A percentile compares a stretch with the other conserved stretches of the same genome.
Evolutionary conservation across 2,329 filamentous ascomycete genomes (phyloP).

Genomic region (Pestalotiopsis sp.): DNA sequence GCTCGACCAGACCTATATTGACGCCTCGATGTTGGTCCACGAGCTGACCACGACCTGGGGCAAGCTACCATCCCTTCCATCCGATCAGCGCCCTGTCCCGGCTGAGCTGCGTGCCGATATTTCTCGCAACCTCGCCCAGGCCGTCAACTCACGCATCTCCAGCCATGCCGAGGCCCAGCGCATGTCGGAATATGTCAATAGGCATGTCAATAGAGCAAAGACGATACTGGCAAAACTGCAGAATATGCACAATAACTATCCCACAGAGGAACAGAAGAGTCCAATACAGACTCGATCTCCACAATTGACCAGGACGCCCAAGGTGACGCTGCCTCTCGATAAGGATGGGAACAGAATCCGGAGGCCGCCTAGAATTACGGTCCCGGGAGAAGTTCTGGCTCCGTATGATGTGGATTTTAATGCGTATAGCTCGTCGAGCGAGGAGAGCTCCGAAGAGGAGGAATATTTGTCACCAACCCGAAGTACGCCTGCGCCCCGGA

Average conservation of each 20-base stretch:
- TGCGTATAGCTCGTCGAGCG: conserved; percentile 54
- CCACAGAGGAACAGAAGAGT: conserved; percentile 53
- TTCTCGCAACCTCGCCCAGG: conserved; percentile 56
- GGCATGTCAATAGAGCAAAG: conserved; percentile 63
- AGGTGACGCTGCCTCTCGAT: conserved; percentile 45
- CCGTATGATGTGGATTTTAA: conserved; percentile 68
- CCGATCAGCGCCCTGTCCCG: conserved; percentile 49
- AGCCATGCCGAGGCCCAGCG: conserved; percentile 64
- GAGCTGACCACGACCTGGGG: conserved; percentile 60
- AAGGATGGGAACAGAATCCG: conserved; percentile 48
- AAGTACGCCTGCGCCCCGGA: conserved; percentile 43
- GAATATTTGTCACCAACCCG: conserved; percentile 40
- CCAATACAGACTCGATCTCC: conserved; percentile 56
- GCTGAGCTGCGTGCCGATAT: conserved; percentile 60
- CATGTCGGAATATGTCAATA: conserved; percentile 64
- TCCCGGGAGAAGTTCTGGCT: conserved; percentile 66
- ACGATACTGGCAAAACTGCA: conserved; percentile 60
- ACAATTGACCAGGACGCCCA: conserved; percentile 49
- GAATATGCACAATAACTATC: conserved; percentile 62
- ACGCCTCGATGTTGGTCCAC: conserved; percentile 56
- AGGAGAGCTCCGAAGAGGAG: conserved; percentile 55
- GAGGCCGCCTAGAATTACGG: conserved; percentile 60
- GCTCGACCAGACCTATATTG: conserved; percentile 60
- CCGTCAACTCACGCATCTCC: conserved; percentile 57
- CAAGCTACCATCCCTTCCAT: conserved; percentile 50